A percentile compares a stretch with the other conserved stretches of the same genome.
These are phyloP conservation scores for Trichophaea hybrida DNA, from an alignment of 2,329 filamentous ascomycete species.

Conservation along the genomic window DNA sequence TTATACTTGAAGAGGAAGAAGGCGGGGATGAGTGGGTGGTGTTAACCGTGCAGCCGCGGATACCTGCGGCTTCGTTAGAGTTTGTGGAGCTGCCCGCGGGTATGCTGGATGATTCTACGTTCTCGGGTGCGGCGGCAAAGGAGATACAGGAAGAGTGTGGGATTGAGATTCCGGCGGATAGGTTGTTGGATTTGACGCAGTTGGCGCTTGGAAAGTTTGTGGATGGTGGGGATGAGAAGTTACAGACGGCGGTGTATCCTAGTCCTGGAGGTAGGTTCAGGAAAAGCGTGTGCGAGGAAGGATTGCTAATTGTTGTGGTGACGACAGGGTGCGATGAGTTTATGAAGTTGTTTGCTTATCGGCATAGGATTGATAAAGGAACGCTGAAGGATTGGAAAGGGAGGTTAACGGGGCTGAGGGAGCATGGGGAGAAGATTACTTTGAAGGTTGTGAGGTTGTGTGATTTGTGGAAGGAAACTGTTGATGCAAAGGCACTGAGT, in stretches of 20 bases:
- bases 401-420: slow-evolving; percentile 43
- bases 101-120: slow-evolving; percentile 44
- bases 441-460: slow-evolving; percentile 44
- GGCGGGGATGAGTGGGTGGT: slow-evolving; percentile 37
- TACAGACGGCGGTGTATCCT: slow-evolving; percentile 39
- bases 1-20: slow-evolving; percentile 35
- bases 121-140: slow-evolving; percentile 43
- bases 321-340: slow-evolving; percentile 40
- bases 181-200: slow-evolving; percentile 41
- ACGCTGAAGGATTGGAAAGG: slow-evolving; percentile 44
- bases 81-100: slow-evolving; percentile 46
- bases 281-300: not conserved
- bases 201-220: slow-evolving; percentile 31
- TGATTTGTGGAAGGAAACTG: slow-evolving; percentile 44
- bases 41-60: slow-evolving; percentile 45
- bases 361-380: slow-evolving; percentile 38
- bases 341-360: slow-evolving; percentile 44
- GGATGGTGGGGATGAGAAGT: slow-evolving; percentile 22
- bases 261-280: slow-evolving; percentile 38
- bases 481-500: slow-evolving; percentile 46
- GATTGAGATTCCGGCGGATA: slow-evolving; percentile 37
- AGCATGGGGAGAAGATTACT: slow-evolving; percentile 48
- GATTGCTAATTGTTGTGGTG: not conserved
- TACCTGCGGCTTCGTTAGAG: slow-evolving; percentile 41
- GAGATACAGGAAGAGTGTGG: slow-evolving; percentile 49